phyloP scores from a whole-genome alignment of 2,329 filamentous ascomycete species.

The Emmonsiellopsis sp. region DNA sequence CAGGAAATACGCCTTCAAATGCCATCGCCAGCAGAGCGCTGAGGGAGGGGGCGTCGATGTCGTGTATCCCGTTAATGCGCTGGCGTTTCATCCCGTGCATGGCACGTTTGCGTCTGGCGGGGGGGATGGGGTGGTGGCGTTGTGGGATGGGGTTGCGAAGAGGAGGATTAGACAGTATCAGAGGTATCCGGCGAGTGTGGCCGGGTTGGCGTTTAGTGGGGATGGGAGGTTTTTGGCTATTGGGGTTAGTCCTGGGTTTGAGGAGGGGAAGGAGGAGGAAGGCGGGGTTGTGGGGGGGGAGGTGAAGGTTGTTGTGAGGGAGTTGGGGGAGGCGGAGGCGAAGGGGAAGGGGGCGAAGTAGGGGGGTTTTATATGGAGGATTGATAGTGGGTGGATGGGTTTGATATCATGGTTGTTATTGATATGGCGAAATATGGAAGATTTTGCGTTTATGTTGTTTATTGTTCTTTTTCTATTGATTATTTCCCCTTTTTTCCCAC shows the following conservation, averaged over 20 bases:
- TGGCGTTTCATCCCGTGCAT: slow-evolving; percentile 74
- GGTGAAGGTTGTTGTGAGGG: slow-evolving; percentile 69
- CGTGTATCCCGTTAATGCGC: slow-evolving; percentile 83
- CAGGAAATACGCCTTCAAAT: slow-evolving; percentile 97
- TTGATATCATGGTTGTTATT: slow-evolving; percentile 6
- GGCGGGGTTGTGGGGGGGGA: slow-evolving; percentile 59
- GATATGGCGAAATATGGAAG: neutral
- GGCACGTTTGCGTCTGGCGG: slow-evolving; percentile 86
- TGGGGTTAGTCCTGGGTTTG: slow-evolving; percentile 76
- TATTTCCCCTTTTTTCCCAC: neutral
- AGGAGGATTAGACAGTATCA: slow-evolving; percentile 83
- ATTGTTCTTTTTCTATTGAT: neutral
- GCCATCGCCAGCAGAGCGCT: slow-evolving; percentile 60
- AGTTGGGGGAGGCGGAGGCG: slow-evolving; percentile 79
- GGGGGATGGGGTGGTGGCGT: slow-evolving; percentile 80
- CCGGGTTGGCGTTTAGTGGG: slow-evolving; percentile 64
- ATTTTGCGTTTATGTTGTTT: neutral
- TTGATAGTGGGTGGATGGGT: neutral
- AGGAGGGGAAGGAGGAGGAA: slow-evolving; percentile 76
- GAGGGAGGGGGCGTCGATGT: slow-evolving; percentile 57
- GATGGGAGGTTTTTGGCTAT: slow-evolving; percentile 73
- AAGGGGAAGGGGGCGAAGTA: slow-evolving; percentile 68
- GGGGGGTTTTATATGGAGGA: slow-evolving; percentile 24
- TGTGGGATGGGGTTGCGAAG: slow-evolving; percentile 91
- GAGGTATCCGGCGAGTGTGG: slow-evolving; percentile 69